Evolutionary conservation across 495 filamentous ascomycete genomes (phyloP), one percentile per base, ranked within the genome.

Genomic region (Umbilicaria muhlenbergii): DNA sequence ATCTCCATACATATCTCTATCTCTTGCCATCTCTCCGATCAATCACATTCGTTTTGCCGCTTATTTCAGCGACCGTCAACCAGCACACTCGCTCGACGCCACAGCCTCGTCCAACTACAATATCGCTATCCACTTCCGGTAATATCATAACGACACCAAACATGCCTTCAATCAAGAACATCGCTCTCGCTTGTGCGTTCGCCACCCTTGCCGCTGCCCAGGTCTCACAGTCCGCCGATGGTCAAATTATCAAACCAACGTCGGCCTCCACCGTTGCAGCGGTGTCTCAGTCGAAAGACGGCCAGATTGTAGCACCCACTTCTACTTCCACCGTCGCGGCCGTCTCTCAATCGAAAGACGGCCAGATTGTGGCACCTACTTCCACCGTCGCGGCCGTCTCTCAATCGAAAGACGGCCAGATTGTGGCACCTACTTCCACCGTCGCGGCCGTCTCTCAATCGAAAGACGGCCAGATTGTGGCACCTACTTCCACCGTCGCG

Each of bases 351-450:
- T 60, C 62, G 47, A 54, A 58, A 2, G 74, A 78, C 41, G 73
- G 74, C 28, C 70, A 76, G 47, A 56, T 69, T 43, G 56, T 52
- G 32, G 61, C 62, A 7, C 28, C 63, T 36, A 57, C 59, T 5
- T 47, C 45, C 40, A 37, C 58, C 37, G 43, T 50, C 38, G 48
- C 58, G 18, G 40, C 64, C 36, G 33, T 62, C 32, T 44, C 61
- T 40, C 53, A 76, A 50, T 60, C 62, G 47, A 54, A 58, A 3
- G 74, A 78, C 42, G 73, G 74, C 28, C 70, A 76, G 46, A 57
- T 69, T 43, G 58, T 58, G 38, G 47, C 62, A 35, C 57, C 63
- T 12, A 17, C 7, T 16, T 51, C 48, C 17, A 24, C 54, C 21
- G 39, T 55, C 2, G 24, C 52, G 11, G 42, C 52, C 1, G 44